phyloP scores from a whole-genome alignment of 73 alveolate genomes.

The Uronychia setigera region DNA sequence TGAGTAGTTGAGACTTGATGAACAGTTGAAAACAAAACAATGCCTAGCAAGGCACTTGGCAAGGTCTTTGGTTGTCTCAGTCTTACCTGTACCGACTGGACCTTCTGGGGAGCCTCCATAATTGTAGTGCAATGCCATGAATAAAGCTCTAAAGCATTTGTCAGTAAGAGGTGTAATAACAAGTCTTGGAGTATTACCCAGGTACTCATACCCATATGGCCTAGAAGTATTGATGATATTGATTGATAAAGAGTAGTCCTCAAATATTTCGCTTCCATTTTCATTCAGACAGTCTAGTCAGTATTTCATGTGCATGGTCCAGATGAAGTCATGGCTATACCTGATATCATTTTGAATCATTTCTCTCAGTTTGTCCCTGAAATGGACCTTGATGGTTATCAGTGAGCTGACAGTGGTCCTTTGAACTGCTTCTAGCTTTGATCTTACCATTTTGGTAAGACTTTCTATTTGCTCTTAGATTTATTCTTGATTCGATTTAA shows the following conservation, averaged over 20 bases:
- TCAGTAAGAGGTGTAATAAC: slow-evolving; percentile 91
- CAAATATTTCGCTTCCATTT: background rate
- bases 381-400: slow-evolving; percentile 94
- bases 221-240: slow-evolving; percentile 80
- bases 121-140: slow-evolving; percentile 81
- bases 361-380: slow-evolving; percentile 89
- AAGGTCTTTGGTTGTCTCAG: slow-evolving; percentile 85
- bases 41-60: slow-evolving; percentile 79
- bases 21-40: slow-evolving; percentile 88
- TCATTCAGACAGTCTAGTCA: slow-evolving; percentile 5
- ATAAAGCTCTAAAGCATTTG: slow-evolving; percentile 84
- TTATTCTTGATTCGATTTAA: slow-evolving; percentile 83
- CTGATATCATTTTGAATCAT: slow-evolving; percentile 79
- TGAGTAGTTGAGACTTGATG: slow-evolving; percentile 72
- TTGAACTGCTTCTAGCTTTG: slow-evolving; percentile 81
- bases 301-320: slow-evolving; percentile 86
- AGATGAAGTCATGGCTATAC: slow-evolving; percentile 72
- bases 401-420: slow-evolving; percentile 88
- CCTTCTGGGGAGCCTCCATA: slow-evolving; percentile 96
- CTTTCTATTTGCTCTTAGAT: slow-evolving; percentile 72
- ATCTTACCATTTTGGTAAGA: slow-evolving; percentile 88
- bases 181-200: slow-evolving; percentile 93
- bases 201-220: slow-evolving; percentile 94
- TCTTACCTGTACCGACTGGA: slow-evolving; percentile 90
- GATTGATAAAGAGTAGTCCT: slow-evolving; percentile 3